Evolutionary conservation across 345 rosid genomes (phyloP).

Genomic region (Eucalyptus cloeziana): DNA sequence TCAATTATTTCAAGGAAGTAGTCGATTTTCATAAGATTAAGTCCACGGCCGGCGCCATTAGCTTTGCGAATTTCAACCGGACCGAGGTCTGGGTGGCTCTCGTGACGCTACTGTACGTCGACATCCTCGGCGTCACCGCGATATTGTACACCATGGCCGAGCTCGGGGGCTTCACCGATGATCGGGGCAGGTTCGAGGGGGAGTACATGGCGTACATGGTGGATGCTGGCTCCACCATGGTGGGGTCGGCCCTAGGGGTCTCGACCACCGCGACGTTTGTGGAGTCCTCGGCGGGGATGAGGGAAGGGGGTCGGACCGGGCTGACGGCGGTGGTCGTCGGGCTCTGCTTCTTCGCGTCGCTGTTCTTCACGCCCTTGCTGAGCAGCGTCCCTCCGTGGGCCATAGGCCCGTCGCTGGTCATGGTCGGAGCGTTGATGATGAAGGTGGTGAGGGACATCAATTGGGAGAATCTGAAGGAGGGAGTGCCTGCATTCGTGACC

Average conservation of each 20-base stretch:
- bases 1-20: slow-evolving; percentile 50
- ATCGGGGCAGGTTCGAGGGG: slow-evolving; percentile 62
- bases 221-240: slow-evolving; percentile 66
- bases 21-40: slow-evolving; percentile 64
- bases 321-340: slow-evolving; percentile 62
- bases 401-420: slow-evolving; percentile 68
- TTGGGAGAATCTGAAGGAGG: slow-evolving; percentile 62
- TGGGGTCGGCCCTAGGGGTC: slow-evolving; percentile 62
- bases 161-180: slow-evolving; percentile 54
- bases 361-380: slow-evolving; percentile 63
- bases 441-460: slow-evolving; percentile 61
- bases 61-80: slow-evolving; percentile 41
- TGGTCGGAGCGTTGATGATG: slow-evolving; percentile 91
- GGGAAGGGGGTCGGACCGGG: slow-evolving; percentile 91
- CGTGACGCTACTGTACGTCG: slow-evolving; percentile 51
- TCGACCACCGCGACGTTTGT: slow-evolving; percentile 53
- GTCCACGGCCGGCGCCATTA: slow-evolving; percentile 62
- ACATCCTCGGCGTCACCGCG: slow-evolving; percentile 65
- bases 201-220: slow-evolving; percentile 71
- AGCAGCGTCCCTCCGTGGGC: slow-evolving; percentile 90
- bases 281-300: slow-evolving; percentile 80
- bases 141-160: slow-evolving; percentile 79
- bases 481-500: slow-evolving; percentile 74
- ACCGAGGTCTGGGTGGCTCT: slow-evolving; percentile 70
- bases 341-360: slow-evolving; percentile 37